phyloP scores from a whole-genome alignment of 2,329 filamentous ascomycete species.

The Neonectria punicea region DNA sequence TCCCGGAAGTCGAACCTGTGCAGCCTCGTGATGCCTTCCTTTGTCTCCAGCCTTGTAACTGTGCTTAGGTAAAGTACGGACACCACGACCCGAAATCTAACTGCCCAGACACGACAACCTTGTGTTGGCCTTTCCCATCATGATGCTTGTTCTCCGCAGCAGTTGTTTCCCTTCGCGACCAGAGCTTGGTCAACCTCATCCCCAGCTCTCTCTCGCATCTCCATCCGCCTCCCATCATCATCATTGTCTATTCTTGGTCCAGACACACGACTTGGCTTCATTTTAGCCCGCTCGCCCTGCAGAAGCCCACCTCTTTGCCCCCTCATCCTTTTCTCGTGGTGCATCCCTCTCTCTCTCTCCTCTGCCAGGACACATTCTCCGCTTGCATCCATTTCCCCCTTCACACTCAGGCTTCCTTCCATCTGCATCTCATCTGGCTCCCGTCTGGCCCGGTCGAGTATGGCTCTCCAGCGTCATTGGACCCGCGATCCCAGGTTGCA shows the following conservation, averaged over 20 bases:
- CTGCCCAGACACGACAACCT: not conserved
- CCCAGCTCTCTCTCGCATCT: not conserved
- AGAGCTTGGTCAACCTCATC: not conserved
- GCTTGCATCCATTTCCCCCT: not conserved
- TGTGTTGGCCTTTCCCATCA: not conserved
- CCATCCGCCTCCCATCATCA: conserved; percentile 9
- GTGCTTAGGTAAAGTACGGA: too few relatives aligned
- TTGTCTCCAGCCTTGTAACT: not conserved
- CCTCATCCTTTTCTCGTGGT: not conserved
- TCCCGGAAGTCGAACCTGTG: not conserved
- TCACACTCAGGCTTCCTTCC: not conserved
- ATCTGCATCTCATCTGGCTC: conserved; percentile 3
- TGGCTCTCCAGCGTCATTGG: conserved; percentile 38
- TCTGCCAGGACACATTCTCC: not conserved
- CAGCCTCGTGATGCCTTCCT: not conserved
- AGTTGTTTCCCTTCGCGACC: not conserved
- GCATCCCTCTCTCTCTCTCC: not conserved
- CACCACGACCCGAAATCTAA: not conserved
- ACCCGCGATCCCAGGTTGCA: conserved; percentile 25
- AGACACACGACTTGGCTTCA: not conserved
- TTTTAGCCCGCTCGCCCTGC: conserved; percentile 2
- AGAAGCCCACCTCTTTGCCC: not conserved
- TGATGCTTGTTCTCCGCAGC: not conserved
- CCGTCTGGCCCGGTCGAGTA: conserved; percentile 29
- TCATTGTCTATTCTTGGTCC: conserved; percentile 12